Evolutionary conservation across 495 filamentous ascomycete species (phyloP).

Genomic region (Penicillium verhagenii): DNA sequence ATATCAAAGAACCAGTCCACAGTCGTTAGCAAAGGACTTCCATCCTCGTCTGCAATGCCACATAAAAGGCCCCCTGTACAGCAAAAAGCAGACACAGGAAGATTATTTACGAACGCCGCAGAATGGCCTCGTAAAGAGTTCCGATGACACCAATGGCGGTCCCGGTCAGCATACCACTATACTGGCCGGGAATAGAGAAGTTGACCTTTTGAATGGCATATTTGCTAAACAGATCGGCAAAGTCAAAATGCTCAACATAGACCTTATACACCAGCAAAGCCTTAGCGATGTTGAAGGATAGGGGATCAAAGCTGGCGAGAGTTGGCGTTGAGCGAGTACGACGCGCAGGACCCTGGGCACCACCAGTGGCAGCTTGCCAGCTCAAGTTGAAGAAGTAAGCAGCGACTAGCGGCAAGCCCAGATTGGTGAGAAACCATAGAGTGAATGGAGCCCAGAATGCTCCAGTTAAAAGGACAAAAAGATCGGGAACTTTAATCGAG

Average conservation of each 20-base stretch:
- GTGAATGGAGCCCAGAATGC: constrained; percentile 80
- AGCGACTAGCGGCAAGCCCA: constrained; percentile 64
- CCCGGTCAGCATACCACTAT: constrained; percentile 67
- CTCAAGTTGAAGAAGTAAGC: constrained; percentile 90
- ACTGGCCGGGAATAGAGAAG: constrained; percentile 67
- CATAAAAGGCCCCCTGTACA: constrained; percentile 20
- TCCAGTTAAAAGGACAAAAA: constrained; percentile 73
- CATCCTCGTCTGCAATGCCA: constrained; percentile 5
- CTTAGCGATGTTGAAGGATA: constrained; percentile 87
- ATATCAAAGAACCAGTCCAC: neutral
- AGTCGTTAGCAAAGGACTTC: constrained; percentile 6
- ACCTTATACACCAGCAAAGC: constrained; percentile 75
- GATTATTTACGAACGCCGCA: constrained; percentile 58
- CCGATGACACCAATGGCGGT: constrained; percentile 66
- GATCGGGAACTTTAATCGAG: constrained; percentile 70
- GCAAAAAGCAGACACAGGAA: constrained; percentile 13
- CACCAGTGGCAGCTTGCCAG: constrained; percentile 35
- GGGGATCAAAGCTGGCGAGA: constrained; percentile 68
- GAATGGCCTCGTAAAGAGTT: constrained; percentile 78
- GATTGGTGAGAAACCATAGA: constrained; percentile 72
- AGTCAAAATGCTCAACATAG: constrained; percentile 67
- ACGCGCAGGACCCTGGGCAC: constrained; percentile 23
- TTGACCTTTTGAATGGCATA: constrained; percentile 61
- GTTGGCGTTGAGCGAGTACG: constrained; percentile 24
- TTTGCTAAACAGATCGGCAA: constrained; percentile 59